Evolutionary conservation across 1,284 basidiomycete species (phyloP).

Genomic region (Ganoderma boninense): DNA sequence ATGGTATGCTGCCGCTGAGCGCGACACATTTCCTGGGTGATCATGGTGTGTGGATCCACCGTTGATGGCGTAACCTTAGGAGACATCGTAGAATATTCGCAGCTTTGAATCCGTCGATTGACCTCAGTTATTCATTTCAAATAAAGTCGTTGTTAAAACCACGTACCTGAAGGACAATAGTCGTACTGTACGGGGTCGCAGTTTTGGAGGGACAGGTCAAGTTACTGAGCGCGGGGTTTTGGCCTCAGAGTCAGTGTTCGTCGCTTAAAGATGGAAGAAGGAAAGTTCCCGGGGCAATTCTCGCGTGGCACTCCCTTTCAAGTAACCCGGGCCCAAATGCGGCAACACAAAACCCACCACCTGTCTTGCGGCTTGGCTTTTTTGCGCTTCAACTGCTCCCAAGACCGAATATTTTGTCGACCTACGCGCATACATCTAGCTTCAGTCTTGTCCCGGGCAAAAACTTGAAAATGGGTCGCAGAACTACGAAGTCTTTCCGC

Average conservation of each 20-base stretch:
- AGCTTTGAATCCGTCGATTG: too few species aligned
- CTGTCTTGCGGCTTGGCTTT: neutral
- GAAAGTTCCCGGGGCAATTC: too few species aligned
- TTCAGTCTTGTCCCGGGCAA: too few species aligned
- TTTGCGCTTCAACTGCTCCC: neutral
- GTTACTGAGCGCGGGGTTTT: neutral
- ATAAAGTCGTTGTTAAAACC: neutral
- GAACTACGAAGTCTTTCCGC: neutral
- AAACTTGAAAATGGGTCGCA: too few species aligned
- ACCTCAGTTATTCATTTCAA: too few species aligned
- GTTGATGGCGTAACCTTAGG: neutral
- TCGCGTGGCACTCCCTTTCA: conserved; percentile 2
- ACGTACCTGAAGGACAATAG: neutral
- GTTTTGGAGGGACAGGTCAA: neutral
- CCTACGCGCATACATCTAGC: too few species aligned
- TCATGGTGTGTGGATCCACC: conserved; percentile 11
- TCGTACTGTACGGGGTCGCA: too few species aligned
- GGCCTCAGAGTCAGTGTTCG: neutral
- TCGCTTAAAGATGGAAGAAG: neutral
- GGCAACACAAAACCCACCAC: neutral
- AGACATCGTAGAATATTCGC: neutral
- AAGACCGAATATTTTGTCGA: too few species aligned
- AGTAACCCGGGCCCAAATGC: too few species aligned
- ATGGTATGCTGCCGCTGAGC: conserved; percentile 2
- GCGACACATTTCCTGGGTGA: conserved; percentile 17